Base-by-base conservation (phyloP, 2,329 filamentous ascomycete species). In the Penicillium corylophilum region DNA sequence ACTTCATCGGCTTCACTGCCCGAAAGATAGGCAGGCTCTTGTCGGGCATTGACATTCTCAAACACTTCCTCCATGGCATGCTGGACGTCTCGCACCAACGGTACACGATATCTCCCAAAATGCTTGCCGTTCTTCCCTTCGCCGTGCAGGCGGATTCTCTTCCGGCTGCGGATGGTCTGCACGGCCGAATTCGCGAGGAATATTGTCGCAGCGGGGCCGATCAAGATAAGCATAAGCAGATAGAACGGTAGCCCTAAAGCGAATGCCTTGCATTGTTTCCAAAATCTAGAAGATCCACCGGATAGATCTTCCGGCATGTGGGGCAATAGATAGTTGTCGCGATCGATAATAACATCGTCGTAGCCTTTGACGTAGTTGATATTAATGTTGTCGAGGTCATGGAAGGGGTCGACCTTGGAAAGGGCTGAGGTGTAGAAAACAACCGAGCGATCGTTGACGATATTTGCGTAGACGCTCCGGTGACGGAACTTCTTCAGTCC, bases 351-450 rank as follows among this genome's bases (percentile, higher is more conserved):
- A 8, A 95, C 85, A 44, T 87, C 79, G 35, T 86, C 84, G 62
- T 89, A 93, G 22, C 86, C 89, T 29, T 83, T 73, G 1, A 93
- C 68, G 62, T 88, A 95, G 65, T 89, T 89, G 60, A 90, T 76
- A 20, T 86, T 83, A 54, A 93, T 69, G 4, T 80, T 82, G 18
- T 86, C 81, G 15, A 88, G 67, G 57, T 91, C 79, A 0, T 79
- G 79, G 65, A 85, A 97, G 0, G 91, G 92, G 63, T 97, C 89
- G 0, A 80, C 88, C 63, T 85, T 85, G 22, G 86, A 80, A 41
- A 96, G 90, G 18, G 79, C 80, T 0, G 90, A 89, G 0, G 93
- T 96, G 69, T 93, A 96, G 72, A 89, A 90, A 1, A 87, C 83
- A 4, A 90, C 89, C 40, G 83, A 89, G 48, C 85, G 80, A 73